Evolutionary conservation across 148 eudicot genomes (phyloP), one percentile per base, ranked within the genome.

Genomic region (Oxyria digyna): DNA sequence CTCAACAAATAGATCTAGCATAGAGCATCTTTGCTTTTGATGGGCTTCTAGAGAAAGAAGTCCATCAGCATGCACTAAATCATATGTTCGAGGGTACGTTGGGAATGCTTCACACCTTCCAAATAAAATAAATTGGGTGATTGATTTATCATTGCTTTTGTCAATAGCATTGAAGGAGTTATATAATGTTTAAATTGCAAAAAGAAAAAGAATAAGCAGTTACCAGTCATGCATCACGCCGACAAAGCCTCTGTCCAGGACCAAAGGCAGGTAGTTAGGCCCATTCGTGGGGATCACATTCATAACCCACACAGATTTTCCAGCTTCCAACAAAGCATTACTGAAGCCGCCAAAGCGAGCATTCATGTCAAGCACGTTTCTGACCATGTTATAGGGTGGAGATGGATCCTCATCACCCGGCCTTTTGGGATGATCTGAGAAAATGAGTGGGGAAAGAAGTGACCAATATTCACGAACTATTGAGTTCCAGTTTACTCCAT

Each of bases 91-190:
- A 40, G 99, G 96, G 71, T 95, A 95, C 4, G 96, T 77, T 59
- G 99, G 99, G 73, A 95, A 95, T 59, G 96, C 85, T 81, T 91
- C 97, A 84, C 99, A 95, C 99, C 99, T 95, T 67, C n/a, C 57
- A 77, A 24, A 63, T 21, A 55, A 67, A 41, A 14, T 29, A 52
- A 13, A 23, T 24, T 46, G 52, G 52, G 21, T n/a, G 1, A 0
- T 46, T 46, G n/a, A 13, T 43, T 43, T 43, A 43, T 43, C 48
- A 14, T 15, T 43, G 4, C 48, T 14, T 43, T 43, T 41, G 5
- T 43, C n/a, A 43, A 8, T 0, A 43, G 3, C 9, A 38, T 38
- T 38, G 3, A 15, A 43, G 13, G 48, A 43, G 3, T 14, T 43
- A 43, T 43, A 43, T 14, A 43, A 43, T 48, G 2, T 6, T 48